Evolutionary conservation across 352 stramenopile genomes (phyloP).

Genomic region (Globisporangium perplexum): DNA sequence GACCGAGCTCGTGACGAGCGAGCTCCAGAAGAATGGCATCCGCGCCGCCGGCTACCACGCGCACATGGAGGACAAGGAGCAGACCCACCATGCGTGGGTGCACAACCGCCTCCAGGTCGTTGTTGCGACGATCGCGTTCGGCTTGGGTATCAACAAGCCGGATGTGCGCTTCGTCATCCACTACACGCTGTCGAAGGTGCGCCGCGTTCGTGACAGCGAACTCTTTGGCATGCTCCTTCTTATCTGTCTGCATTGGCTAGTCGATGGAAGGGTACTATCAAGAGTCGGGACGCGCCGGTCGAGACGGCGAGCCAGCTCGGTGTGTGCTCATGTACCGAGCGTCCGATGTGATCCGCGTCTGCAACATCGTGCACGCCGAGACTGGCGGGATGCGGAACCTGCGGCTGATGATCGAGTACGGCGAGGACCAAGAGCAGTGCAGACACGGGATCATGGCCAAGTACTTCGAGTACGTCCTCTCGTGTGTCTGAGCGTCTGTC

Average conservation of each 20-base stretch:
- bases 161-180: slow-evolving; percentile 91
- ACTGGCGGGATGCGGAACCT: slow-evolving; percentile 59
- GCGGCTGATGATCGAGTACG: slow-evolving; percentile 61
- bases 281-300: slow-evolving; percentile 93
- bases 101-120: slow-evolving; percentile 76
- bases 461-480: slow-evolving; percentile 52
- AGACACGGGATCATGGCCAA: slow-evolving; percentile 40
- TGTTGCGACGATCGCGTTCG: slow-evolving; percentile 93
- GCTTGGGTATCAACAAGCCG: slow-evolving; percentile 93
- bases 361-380: slow-evolving; percentile 57
- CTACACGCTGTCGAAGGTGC: slow-evolving; percentile 77
- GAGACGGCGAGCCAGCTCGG: slow-evolving; percentile 87
- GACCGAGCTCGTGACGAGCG: slow-evolving; percentile 80
- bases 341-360: slow-evolving; percentile 71
- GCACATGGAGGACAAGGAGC: slow-evolving; percentile 56
- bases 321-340: slow-evolving; percentile 86
- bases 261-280: slow-evolving; percentile 97
- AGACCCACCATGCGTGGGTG: slow-evolving; percentile 58
- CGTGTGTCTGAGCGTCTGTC: not conserved
- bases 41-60: slow-evolving; percentile 89
- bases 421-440: slow-evolving; percentile 29
- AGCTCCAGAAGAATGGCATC: slow-evolving; percentile 69
- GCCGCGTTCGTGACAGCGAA: not conserved
- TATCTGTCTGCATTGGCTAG: no score
- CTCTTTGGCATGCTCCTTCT: no score